Evolutionary conservation across 345 rosid species (phyloP).

Genomic region (Fremontodendron californicum): DNA sequence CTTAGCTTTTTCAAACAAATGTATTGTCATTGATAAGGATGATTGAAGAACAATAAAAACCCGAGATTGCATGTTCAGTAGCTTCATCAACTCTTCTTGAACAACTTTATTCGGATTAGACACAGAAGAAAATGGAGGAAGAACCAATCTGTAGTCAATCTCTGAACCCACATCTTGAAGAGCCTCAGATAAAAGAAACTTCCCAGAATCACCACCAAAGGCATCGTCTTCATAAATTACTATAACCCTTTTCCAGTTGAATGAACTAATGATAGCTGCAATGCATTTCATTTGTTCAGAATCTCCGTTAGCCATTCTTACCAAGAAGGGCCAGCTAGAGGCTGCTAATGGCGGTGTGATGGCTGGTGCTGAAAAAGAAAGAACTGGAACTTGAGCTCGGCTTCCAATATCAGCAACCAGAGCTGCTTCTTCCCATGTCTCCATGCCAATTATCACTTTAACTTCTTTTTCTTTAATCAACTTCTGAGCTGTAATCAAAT

Average conservation of each 20-base stretch:
- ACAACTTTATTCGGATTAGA: conserved; percentile 21
- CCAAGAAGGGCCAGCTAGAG: conserved; percentile 41
- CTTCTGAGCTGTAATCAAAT: conserved; percentile 30
- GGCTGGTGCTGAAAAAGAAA: conserved; percentile 38
- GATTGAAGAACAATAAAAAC: conserved; percentile 44
- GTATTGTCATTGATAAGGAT: conserved; percentile 33
- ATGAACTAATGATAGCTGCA: conserved; percentile 31
- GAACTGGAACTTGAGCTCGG: conserved; percentile 35
- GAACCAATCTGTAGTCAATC: conserved; percentile 36
- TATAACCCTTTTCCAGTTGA: conserved; percentile 34
- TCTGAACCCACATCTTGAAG: conserved; percentile 29
- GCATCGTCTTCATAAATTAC: conserved; percentile 38
- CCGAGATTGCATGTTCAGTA: conserved; percentile 21
- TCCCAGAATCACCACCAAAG: conserved; percentile 29
- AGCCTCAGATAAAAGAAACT: conserved; percentile 27
- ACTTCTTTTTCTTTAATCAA: conserved; percentile 35
- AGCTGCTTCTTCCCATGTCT: conserved; percentile 45
- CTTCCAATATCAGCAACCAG: conserved; percentile 36
- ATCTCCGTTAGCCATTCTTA: conserved; percentile 28
- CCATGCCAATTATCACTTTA: conserved; percentile 42
- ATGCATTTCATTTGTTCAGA: conserved; percentile 35
- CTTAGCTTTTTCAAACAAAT: conserved; percentile 41
- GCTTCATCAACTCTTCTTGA: conserved; percentile 22
- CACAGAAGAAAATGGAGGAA: conserved; percentile 35
- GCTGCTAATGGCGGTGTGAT: conserved; percentile 18